Evolutionary conservation across 768 basidiomycete genomes (phyloP), one percentile per base, ranked within the genome.

Genomic region (Rhodotorula babjevae): DNA sequence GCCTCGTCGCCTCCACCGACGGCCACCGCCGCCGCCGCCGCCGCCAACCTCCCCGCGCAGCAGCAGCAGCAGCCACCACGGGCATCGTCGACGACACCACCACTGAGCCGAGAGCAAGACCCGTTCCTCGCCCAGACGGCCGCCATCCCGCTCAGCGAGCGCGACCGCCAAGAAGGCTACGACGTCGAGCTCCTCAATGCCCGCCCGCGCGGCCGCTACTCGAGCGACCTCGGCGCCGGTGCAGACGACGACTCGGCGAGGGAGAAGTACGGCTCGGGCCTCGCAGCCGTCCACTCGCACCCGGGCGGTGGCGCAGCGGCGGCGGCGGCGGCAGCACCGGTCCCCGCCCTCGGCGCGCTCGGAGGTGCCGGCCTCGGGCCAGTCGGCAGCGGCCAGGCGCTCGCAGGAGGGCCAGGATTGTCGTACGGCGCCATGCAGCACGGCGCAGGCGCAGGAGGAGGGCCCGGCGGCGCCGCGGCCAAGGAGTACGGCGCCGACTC

Each of bases 161-260:
- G 63, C 27, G 73, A 75, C 63, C 44, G 73, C 3, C 73, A 71
- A n/a, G 73, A 75, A n/a, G 73, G 73, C 21, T 75, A 75, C 73
- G 73, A 75, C 42, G 63, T 75, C 47, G 73, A 66, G 16, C 66
- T 75, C 19, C 50, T 75, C 63, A 62, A 71, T 44, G 66, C 73
- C 11, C 58, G 62, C 7, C 73, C 73, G 0, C 58, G 73, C 8
- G 73, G 69, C 9, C 55, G 63, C 52, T 61, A 64, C 63, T 67
- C 66, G 50, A 12, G 23, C 18, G 66, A 67, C 50, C 46, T 50
- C 56, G 59, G 9, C 27, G 10, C 25, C 7, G 42, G 40, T 25
- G 50, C 27, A 6, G 68, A 69, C 57, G 61, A 66, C 56, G 57
- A 67, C 21, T 63, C 61, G 31, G 31, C 3, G 21, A 40, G 53